Evolutionary conservation across 805 yeast genomes (phyloP), one percentile per base, ranked within the genome.

Genomic region (Pichia deserticola): DNA sequence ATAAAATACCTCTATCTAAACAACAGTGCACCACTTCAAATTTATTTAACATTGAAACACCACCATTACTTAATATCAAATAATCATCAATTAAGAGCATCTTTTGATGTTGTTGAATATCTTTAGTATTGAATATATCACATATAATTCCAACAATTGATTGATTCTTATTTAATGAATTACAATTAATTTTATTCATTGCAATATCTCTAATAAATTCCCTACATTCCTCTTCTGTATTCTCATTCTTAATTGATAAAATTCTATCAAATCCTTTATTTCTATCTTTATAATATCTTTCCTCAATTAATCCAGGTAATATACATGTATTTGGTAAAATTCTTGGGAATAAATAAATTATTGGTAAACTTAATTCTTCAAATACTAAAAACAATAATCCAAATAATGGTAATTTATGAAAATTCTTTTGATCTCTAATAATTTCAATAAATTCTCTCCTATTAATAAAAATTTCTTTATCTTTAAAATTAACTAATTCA

Each of bases 281-380:
- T 10, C 38, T 27, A 15, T 37, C 45, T 10, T 20, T 29, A 40
- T 51, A 25, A 13, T 36, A 45, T 20, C 54, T 33, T 27, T 29
- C 37, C 25, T 48, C 47, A 8, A 53, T 34, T 36, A 29, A 28
- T 5, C 64, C 62, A 1, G 85, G 85, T 25, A 80, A 61, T 7
- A 76, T 67, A 62, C 88, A 82, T 0, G 86, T 82, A 52, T 74
- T 74, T 0, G 88, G 89, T 4, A 83, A 72, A 12, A 82, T 56
- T 39, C 71, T 71, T 0, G 89, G 89, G 44, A 81, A 64, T 1
- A 68, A 51, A 48, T 70, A 73, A 51, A 83, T 74, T 7, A 82
- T 52, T 0, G 77, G 43, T 1, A 86, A 78, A 0, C 86, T 79
- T 44, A 69, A 54, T 56, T 83, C 89, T 60, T 79, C 78, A 52